Evolutionary conservation across 176 grass and related monocot species (phyloP), one percentile per base, ranked within the genome.

Genomic region (Eragrostis curvula): DNA sequence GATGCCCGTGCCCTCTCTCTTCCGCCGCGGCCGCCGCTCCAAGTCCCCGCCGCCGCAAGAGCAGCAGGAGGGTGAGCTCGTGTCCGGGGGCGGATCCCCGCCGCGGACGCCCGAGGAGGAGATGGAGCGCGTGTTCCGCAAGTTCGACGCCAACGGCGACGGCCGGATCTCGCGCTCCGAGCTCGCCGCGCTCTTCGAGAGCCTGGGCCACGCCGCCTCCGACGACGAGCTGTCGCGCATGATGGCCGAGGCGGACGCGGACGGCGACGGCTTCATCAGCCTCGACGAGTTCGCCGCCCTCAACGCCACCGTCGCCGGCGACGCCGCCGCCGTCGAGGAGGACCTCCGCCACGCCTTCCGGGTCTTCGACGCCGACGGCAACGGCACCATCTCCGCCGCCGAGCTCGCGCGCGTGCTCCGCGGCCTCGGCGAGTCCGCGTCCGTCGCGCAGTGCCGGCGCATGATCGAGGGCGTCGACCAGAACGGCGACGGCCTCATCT

Each of bases 111-210:
- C 84, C 15, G 78, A 86, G 74, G 83, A 93, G 65, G 97, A 96
- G 83, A 81, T 99, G 75, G 85, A 83, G 74, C 87, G 81, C 1
- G 91, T 96, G 20, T 99, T 99, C 80, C 83, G 87, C 36, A 99
- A 96, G 81, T 99, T 99, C 80, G 97, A 99, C 87, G 71, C 83
- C 2, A 99, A 99, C 70, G 97, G 97, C 66, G 97, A 99, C 79
- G 97, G 97, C 0, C 85, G 71, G 85, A 99, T 99, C 85, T 93
- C 91, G 70, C 87, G 83, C 25, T 46, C 85, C 17, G 97, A 99
- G 89, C 93, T 99, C 3, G 89, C 87, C 0, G 83, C 89, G 1
- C 82, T 99, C 3, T 93, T 99, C 63, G 77, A 71, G 74, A 96
- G 85, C 85, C 80, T 96, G 20, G 97, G 89, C 58, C 91, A 99